phyloP scores from a whole-genome alignment of 179 eudicot genomes.

The Beta lomatogona region DNA sequence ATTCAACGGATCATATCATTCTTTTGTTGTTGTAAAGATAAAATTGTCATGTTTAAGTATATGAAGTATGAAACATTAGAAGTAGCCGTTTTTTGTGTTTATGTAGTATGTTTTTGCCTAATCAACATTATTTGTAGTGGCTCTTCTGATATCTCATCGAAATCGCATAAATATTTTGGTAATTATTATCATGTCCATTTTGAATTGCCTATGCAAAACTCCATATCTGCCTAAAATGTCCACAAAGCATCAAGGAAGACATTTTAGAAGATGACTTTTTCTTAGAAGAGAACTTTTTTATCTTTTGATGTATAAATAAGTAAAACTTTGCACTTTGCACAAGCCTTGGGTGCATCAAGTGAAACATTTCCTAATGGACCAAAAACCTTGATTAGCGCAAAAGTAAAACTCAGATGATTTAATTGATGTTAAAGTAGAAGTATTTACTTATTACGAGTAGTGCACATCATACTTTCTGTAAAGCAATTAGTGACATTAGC shows the following conservation, averaged over 20 bases:
- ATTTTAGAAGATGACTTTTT: too few relatives aligned
- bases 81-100: slow-evolving; percentile 10
- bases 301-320: not conserved
- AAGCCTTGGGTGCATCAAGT: not conserved
- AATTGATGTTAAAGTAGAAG: not conserved
- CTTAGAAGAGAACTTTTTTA: too few relatives aligned
- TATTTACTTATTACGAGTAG: not conserved
- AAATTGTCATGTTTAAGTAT: not conserved
- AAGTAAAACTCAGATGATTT: not conserved
- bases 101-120: not conserved
- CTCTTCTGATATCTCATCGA: slow-evolving; percentile 8
- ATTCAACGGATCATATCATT: slow-evolving; percentile 13
- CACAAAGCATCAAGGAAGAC: not conserved
- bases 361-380: not conserved
- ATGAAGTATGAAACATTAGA: slow-evolving; percentile 7
- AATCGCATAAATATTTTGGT: not conserved
- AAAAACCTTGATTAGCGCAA: not conserved
- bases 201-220: not conserved
- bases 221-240: not conserved
- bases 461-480: not conserved
- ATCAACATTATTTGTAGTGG: not conserved
- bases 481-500: slow-evolving; percentile 2
- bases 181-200: too few relatives aligned
- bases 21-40: slow-evolving; percentile 32
- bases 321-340: too few relatives aligned